Evolutionary conservation across 148 eudicot species (phyloP).

Genomic region (Amaranthus palmeri): DNA sequence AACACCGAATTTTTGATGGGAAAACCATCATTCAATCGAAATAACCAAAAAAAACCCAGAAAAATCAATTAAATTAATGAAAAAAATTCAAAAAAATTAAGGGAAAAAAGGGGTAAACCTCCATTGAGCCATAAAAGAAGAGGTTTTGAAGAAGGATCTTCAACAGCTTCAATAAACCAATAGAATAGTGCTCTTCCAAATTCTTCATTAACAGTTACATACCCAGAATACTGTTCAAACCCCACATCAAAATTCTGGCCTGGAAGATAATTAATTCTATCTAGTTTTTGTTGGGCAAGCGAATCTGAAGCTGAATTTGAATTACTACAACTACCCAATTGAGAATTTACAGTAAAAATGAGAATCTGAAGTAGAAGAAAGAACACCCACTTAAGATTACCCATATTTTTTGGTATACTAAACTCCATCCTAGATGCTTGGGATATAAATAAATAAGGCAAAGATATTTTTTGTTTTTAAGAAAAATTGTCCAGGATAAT

Average conservation of each 20-base stretch:
- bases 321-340: conserved; percentile 20
- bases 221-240: conserved; percentile 75
- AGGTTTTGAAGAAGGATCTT: conserved; percentile 73
- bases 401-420: conserved; percentile 27
- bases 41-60: background rate
- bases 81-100: background rate
- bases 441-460: background rate
- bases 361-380: conserved; percentile 16
- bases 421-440: background rate
- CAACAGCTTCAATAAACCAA: conserved; percentile 77
- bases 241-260: conserved; percentile 65
- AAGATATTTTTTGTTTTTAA: no score
- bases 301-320: conserved; percentile 29
- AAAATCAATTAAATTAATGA: no score
- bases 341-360: conserved; percentile 20
- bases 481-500: no score
- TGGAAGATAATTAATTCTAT: conserved; percentile 48
- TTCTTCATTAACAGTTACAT: conserved; percentile 61
- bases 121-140: conserved; percentile 92
- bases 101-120: conserved; percentile 36
- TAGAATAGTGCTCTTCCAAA: conserved; percentile 76
- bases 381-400: conserved; percentile 27
- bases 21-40: background rate
- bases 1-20: no score
- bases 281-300: conserved; percentile 41